Evolutionary conservation across 1,139 yeast species (phyloP).

Genomic region (Yamadazyma dendronema): DNA sequence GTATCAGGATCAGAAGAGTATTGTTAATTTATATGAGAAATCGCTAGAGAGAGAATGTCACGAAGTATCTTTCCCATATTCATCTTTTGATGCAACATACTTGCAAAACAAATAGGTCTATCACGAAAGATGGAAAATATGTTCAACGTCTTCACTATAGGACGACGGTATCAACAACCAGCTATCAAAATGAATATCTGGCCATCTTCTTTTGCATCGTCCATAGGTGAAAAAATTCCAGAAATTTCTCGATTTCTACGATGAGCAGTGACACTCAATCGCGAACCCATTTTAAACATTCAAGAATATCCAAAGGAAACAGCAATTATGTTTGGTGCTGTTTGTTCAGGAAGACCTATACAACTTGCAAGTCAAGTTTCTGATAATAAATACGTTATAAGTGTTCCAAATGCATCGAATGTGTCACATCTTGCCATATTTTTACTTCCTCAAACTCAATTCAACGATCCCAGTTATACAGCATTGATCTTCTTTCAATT

Average conservation of each 20-base stretch:
- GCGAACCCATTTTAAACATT: too few species aligned
- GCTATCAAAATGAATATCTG: slow-evolving; percentile 11
- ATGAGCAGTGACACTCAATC: too few species aligned
- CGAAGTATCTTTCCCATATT: slow-evolving; percentile 79
- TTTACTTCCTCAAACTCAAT: slow-evolving; percentile 63
- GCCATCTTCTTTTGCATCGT: slow-evolving; percentile 23
- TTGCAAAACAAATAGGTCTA: too few species aligned
- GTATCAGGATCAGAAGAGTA: too few species aligned
- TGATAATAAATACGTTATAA: slow-evolving; percentile 58
- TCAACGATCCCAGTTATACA: slow-evolving; percentile 65
- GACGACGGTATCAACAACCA: slow-evolving; percentile 58
- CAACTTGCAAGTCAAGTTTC: slow-evolving; percentile 63
- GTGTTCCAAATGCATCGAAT: slow-evolving; percentile 58
- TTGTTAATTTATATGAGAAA: too few species aligned
- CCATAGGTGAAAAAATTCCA: slow-evolving; percentile 18
- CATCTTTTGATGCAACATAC: slow-evolving; percentile 53
- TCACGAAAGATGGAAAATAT: slow-evolving; percentile 71
- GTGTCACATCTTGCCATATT: slow-evolving; percentile 76
- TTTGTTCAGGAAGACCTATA: slow-evolving; percentile 57
- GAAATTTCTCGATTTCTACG: slow-evolving; percentile 9
- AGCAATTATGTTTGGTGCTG: slow-evolving; percentile 49
- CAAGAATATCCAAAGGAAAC: too few species aligned
- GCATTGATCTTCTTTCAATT: slow-evolving; percentile 89
- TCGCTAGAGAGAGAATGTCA: too few species aligned
- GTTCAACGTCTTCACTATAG: slow-evolving; percentile 68